Evolutionary conservation across 106 monocot species (phyloP).

Genomic region (Iris macrosiphon): DNA sequence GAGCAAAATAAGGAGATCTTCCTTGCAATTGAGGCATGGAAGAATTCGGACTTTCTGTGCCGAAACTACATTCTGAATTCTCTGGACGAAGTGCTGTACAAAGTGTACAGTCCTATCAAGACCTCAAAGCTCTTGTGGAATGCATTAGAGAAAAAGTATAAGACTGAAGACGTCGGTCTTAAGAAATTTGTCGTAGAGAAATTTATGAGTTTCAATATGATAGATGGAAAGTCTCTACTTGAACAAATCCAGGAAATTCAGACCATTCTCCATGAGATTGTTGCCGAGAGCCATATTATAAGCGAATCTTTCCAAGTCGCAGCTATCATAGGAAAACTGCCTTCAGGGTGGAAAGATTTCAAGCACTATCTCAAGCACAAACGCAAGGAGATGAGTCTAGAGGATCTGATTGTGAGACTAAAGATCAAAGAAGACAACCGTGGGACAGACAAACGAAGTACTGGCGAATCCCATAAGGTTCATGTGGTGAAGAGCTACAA

Average conservation of each 20-base stretch:
- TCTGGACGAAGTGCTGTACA: background rate
- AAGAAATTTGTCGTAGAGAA: slow-evolving; percentile 4
- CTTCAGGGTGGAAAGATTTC: background rate
- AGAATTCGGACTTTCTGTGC: background rate
- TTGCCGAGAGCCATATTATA: background rate
- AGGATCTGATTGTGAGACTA: background rate
- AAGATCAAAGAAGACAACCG: background rate
- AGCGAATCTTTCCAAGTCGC: background rate
- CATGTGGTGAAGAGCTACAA: background rate
- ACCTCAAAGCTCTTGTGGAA: background rate
- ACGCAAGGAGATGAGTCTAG: background rate
- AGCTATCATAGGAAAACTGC: background rate
- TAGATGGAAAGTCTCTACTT: background rate
- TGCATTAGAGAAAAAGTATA: slow-evolving; percentile 3
- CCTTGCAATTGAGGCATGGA: background rate
- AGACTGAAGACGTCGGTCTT: background rate
- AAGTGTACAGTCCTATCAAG: background rate
- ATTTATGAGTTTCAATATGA: background rate
- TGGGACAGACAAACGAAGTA: background rate
- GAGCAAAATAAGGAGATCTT: no score
- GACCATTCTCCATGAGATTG: background rate
- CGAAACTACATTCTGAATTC: background rate
- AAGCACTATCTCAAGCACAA: background rate
- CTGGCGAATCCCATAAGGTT: background rate
- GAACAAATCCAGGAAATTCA: background rate